Evolutionary conservation across 208 protist species (phyloP), one percentile per base, ranked within the genome.

Genomic region (Hexamita inflata): DNA sequence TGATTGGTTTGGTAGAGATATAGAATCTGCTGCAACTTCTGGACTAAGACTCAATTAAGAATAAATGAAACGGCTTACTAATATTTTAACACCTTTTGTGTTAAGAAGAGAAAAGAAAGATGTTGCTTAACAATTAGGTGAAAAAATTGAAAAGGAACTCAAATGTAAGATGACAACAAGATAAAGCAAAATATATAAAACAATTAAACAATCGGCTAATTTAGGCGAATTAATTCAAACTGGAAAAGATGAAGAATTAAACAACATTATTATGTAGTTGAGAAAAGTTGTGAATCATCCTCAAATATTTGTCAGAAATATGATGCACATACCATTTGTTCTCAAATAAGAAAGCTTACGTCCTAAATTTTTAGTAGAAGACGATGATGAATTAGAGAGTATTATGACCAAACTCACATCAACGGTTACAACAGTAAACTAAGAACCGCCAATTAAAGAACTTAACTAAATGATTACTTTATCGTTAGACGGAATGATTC

Each of bases 61-160:
- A 26, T 82, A 94, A 1, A 89, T 96, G 57, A 73, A 81, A 0
- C 87, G 92, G 0, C 84, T 99, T 28, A 94, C 98, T 82, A 68
- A 84, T 0, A 86, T 97, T 30, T 76, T 98, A 19, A 87, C 93
- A 1, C 96, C 96, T 0, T 98, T 98, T 80, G 86, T 98, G 62
- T 85, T 99, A 29, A 86, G 95, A n/a, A 88, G 96, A 0, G 82
- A 97, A 15, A 98, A 98, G 81, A 87, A 86, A 62, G 92, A 98
- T 32, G 96, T 98, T 13, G 94, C 92, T 78, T 85, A 89, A 62
- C 88, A 96, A 75, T 82, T 98, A 66, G 93, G 94, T 0, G 84
- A 85, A 15, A 98, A 98, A 26, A 75, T 68, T 24, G 62, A 78
- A 59, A 49, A 49, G 0, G 42, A 60, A 24, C 28, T 74, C 39